A percentile compares a stretch with the other conserved stretches of the same genome.
phyloP scores from a whole-genome alignment of 768 basidiomycete genomes.

The Amanita subjunquillea region DNA sequence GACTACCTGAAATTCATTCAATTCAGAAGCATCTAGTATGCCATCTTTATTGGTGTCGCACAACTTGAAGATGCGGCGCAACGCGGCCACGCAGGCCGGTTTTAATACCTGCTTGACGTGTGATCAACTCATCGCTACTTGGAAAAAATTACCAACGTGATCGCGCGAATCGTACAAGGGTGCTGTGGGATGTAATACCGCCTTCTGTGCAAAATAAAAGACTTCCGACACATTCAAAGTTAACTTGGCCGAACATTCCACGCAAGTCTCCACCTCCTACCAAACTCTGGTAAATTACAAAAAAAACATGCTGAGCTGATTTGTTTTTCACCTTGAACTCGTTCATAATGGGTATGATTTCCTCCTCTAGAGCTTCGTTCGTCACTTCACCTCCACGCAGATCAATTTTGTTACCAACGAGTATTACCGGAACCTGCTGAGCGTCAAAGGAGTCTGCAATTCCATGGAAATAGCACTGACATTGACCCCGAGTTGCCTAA shows the following conservation, averaged over 20 bases:
- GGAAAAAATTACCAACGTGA: conserved; percentile 47
- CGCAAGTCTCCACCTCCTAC: conserved; percentile 97
- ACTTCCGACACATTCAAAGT: conserved; percentile 93
- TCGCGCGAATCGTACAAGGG: conserved; percentile 95
- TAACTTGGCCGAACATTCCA: conserved; percentile 90
- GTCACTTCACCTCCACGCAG: conserved; percentile 88
- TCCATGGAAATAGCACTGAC: conserved; percentile 29
- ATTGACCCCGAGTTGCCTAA: conserved; percentile 92
- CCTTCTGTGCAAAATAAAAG: conserved; percentile 98
- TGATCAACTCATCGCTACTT: conserved; percentile 7
- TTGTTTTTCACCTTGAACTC: conserved; percentile 79
- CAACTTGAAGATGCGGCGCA: conserved; percentile 91
- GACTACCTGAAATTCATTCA: conserved; percentile 92
- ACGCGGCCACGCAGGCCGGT: conserved; percentile 79
- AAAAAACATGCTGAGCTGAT: background rate
- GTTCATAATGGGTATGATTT: conserved; percentile 94
- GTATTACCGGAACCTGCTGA: conserved; percentile 82
- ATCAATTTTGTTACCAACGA: conserved; percentile 98
- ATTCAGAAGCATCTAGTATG: conserved; percentile 76
- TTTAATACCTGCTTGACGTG: conserved; percentile 61
- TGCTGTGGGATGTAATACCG: conserved; percentile 92
- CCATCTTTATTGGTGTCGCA: conserved; percentile 95
- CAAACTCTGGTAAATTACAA: conserved; percentile 7
- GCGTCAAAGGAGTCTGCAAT: background rate
- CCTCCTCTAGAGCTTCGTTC: conserved; percentile 88